A percentile compares a stretch with the other conserved stretches of the same genome.
These are phyloP conservation scores for Magnaporthiopsis incrustans DNA, from an alignment of 2,329 filamentous ascomycete genomes.

Conservation along the genomic window DNA sequence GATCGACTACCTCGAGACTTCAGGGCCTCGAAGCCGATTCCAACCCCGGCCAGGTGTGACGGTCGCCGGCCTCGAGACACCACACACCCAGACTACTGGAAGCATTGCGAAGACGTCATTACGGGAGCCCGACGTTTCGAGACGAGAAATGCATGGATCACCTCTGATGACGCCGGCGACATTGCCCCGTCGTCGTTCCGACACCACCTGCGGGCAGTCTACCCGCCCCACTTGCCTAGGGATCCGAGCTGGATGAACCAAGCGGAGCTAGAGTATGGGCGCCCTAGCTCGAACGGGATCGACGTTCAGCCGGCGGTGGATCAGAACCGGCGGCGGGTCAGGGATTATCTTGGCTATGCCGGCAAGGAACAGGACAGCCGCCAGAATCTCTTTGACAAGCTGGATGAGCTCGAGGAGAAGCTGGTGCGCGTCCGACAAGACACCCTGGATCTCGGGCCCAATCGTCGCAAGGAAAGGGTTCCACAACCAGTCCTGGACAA, in stretches of 20 bases:
- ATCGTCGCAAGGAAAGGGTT: background rate
- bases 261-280: background rate
- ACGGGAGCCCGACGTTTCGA: background rate
- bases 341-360: background rate
- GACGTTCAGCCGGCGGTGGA: background rate
- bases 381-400: background rate
- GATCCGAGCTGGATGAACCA: background rate
- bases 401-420: background rate
- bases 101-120: background rate
- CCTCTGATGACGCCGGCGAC: background rate
- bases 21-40: background rate
- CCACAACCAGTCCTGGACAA: background rate
- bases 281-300: background rate
- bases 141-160: background rate
- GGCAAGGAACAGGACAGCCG: background rate
- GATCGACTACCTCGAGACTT: background rate
- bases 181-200: background rate
- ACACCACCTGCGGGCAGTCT: background rate
- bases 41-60: background rate
- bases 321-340: background rate
- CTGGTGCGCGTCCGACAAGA: background rate
- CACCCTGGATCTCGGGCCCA: background rate
- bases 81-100: background rate
- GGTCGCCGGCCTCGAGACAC: background rate
- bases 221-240: background rate